A percentile compares a stretch with the other conserved stretches of the same genome.
Evolutionary conservation across 2,329 filamentous ascomycete genomes (phyloP).

Genomic region (Neurospora sp.): DNA sequence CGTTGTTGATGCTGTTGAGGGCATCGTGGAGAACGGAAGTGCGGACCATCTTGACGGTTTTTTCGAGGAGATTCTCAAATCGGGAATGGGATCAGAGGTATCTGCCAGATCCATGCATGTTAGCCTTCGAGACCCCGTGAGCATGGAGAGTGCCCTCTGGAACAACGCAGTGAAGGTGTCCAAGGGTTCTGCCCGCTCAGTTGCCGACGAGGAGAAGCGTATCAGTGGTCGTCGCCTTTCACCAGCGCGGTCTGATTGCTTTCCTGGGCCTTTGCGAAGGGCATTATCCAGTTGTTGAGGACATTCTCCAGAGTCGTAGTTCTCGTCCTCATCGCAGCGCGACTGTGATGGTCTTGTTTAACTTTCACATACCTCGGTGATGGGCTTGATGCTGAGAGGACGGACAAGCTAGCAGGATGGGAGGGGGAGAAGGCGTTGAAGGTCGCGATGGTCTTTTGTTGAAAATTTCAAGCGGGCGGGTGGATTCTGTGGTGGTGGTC

Average conservation of each 20-base stretch:
- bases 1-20: slow-evolving; percentile 99
- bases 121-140: slow-evolving; percentile 53
- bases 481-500: slow-evolving; percentile 14
- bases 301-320: slow-evolving; percentile 14
- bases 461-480: slow-evolving; percentile 14
- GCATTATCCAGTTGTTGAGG: slow-evolving; percentile 19
- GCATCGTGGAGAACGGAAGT: slow-evolving; percentile 99
- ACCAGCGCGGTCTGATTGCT: slow-evolving; percentile 43
- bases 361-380: slow-evolving; percentile 21
- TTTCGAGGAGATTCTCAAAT: slow-evolving; percentile 68
- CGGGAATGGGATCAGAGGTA: slow-evolving; percentile 53
- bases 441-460: not conserved
- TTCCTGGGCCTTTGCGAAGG: slow-evolving; percentile 42
- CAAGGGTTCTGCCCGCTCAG: slow-evolving; percentile 61
- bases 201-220: slow-evolving; percentile 54
- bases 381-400: slow-evolving; percentile 12
- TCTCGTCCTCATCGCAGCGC: not conserved
- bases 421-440: slow-evolving; percentile 27
- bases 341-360: not conserved
- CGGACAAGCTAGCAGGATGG: slow-evolving; percentile 8
- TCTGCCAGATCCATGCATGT: slow-evolving; percentile 40
- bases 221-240: slow-evolving; percentile 30
- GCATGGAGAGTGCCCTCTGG: slow-evolving; percentile 61
- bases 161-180: slow-evolving; percentile 21
- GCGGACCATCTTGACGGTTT: slow-evolving; percentile 88